Evolutionary conservation across 1,139 yeast species (phyloP), one percentile per base, ranked within the genome.

Genomic region (Taiozyma sp.): DNA sequence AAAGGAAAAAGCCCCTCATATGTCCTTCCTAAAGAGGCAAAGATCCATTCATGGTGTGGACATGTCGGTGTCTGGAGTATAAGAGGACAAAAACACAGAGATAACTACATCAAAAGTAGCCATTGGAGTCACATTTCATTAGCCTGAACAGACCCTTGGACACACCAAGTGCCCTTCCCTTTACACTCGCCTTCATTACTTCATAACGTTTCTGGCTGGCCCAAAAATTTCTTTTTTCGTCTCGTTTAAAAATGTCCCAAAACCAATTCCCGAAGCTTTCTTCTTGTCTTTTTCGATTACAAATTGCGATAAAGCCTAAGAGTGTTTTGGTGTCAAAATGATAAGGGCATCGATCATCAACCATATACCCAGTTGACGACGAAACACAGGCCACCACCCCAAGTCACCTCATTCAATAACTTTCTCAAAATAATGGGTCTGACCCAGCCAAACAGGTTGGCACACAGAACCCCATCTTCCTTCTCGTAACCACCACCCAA

Each of bases 401-500:
- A 83, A 7, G 87, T 84, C 9, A 82, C 40, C 42, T 71, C 63
- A 57, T 83, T 80, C n/a, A 84, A 56, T 0, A 73, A 35, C 46
- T 68, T 68, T 39, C 78, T 68, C 40, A 84, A 59, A 73, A 79
- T 71, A 19, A 55, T 64, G 2, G 88, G 87, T 53, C 72, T 69
- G 6, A 84, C 69, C 52, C 70, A 70, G 41, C 76, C 72, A 55
- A 85, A 80, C 14, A 83, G 57, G 53, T 79, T 75, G 3, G 90
- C 91, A 55, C 75, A 71, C 50, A 68, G 69, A 4, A 69, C 60
- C 4, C 69, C 62, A 45, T 62, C 67, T 50, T 90, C 96, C 54
- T 86, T 81, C 62, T 91, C 97, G 22, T 88, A 80, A 0, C 97
- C 98, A 57, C 86, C 81, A 0, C 97, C 98, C 76, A 87, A 80